These are phyloP conservation scores for Volvox africanus DNA, from an alignment of 139 green algal genomes.

Conservation along the genomic window DNA sequence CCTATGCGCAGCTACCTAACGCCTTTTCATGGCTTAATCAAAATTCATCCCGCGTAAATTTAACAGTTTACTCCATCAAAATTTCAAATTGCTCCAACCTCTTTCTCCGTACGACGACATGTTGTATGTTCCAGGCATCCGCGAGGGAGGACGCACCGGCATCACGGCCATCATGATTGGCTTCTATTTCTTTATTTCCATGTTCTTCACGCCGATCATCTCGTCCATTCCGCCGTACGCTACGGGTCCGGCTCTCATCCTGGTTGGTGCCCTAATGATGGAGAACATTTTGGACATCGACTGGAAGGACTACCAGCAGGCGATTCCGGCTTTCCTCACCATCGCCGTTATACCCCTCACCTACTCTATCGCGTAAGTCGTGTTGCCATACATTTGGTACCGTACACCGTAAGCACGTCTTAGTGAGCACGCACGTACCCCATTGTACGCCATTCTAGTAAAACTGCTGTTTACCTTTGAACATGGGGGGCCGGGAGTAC, in stretches of 20 bases:
- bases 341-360: conserved; percentile 52
- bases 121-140: conserved; percentile 20
- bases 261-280: conserved; percentile 73
- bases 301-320: conserved; percentile 50
- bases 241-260: conserved; percentile 80
- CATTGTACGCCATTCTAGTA: too few relatives aligned
- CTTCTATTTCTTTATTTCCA: conserved; percentile 79
- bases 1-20: too few relatives aligned
- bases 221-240: conserved; percentile 88
- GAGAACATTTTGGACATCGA: conserved; percentile 71
- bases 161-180: conserved; percentile 68
- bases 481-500: too few relatives aligned
- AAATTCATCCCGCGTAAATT: too few relatives aligned
- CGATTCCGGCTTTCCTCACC: conserved; percentile 55
- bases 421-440: too few relatives aligned
- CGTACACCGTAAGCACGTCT: too few relatives aligned
- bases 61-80: too few relatives aligned
- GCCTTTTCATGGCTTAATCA: too few relatives aligned
- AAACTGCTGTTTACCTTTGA: too few relatives aligned
- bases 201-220: conserved; percentile 92
- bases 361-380: conserved; percentile 49
- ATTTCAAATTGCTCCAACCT: too few relatives aligned
- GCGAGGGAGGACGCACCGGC: conserved; percentile 84
- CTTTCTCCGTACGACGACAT: too few relatives aligned
- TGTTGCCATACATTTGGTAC: too few relatives aligned